Conservation (phyloP, 441 rosid genomes). For the Adansonia grandidieri region DNA sequence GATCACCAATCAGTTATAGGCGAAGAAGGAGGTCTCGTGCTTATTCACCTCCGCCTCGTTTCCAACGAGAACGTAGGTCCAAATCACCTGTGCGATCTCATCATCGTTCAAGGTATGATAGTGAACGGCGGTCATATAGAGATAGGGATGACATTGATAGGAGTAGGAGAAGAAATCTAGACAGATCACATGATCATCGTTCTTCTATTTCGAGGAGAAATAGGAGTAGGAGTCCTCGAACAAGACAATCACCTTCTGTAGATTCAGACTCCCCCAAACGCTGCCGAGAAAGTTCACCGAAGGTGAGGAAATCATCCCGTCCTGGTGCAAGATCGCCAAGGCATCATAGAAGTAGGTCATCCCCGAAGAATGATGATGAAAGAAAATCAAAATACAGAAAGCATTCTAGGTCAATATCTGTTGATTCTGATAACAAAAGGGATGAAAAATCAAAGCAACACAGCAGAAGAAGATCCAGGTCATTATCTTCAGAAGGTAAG, state of each 20-base stretch:
- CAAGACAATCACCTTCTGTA: slow-evolving; percentile 53
- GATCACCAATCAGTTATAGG: slow-evolving; percentile 70
- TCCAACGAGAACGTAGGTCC: slow-evolving; percentile 66
- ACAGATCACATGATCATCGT: slow-evolving; percentile 58
- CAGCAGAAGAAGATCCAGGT: slow-evolving; percentile 59
- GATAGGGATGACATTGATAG: slow-evolving; percentile 63
- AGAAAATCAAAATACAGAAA: slow-evolving; percentile 49
- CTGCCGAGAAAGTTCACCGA: slow-evolving; percentile 55
- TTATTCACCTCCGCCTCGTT: slow-evolving; percentile 66
- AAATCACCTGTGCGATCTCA: slow-evolving; percentile 73
- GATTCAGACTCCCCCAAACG: slow-evolving; percentile 67
- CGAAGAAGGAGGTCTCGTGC: slow-evolving; percentile 70
- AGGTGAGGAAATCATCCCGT: slow-evolving; percentile 54
- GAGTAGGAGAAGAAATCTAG: slow-evolving; percentile 51
- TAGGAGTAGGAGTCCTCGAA: slow-evolving; percentile 64
- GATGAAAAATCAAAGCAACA: slow-evolving; percentile 45
- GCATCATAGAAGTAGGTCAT: slow-evolving; percentile 53
- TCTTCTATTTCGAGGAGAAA: slow-evolving; percentile 73
- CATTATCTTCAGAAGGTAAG: slow-evolving; percentile 56
- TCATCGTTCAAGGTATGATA: slow-evolving; percentile 58
- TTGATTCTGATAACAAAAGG: slow-evolving; percentile 49
- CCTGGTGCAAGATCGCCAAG: slow-evolving; percentile 72
- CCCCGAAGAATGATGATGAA: slow-evolving; percentile 56
- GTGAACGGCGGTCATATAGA: slow-evolving; percentile 60
- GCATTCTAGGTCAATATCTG: slow-evolving; percentile 68